Evolutionary conservation across 2,329 filamentous ascomycete genomes (phyloP).

Genomic region (Hirsutella thompsonii): DNA sequence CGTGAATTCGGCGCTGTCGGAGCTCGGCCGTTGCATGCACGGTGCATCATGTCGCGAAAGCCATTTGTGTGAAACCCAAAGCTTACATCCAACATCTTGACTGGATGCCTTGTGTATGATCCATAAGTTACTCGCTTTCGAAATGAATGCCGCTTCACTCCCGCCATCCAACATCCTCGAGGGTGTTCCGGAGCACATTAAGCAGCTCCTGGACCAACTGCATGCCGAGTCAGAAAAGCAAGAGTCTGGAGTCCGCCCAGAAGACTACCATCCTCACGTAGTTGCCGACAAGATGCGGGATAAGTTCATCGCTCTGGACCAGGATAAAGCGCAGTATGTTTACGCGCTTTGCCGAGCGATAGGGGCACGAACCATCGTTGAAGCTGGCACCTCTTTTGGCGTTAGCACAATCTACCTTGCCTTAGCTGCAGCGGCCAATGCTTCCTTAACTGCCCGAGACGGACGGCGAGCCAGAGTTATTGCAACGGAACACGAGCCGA

Average conservation of each 20-base stretch:
- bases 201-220: conserved; percentile 5
- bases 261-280: background rate
- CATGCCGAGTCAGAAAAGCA: conserved; percentile 6
- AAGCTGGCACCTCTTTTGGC: conserved; percentile 49
- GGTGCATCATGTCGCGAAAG: no score
- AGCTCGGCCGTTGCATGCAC: no score
- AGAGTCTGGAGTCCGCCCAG: conserved; percentile 2
- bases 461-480: conserved; percentile 28
- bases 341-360: conserved; percentile 39
- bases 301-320: conserved; percentile 47
- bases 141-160: no score
- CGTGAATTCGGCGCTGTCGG: no score
- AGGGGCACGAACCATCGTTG: conserved; percentile 39
- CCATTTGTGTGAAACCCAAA: no score
- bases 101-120: no score
- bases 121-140: no score
- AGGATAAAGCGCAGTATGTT: conserved; percentile 43
- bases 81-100: no score
- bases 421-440: conserved; percentile 39
- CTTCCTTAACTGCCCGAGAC: conserved; percentile 18
- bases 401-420: conserved; percentile 52
- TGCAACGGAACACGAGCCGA: conserved; percentile 45
- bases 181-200: conserved; percentile 3
- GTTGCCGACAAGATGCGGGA: conserved; percentile 30
- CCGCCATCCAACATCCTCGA: background rate